Conservation (phyloP, 2,329 filamentous ascomycete genomes). For the Tetracladium maxilliforme region DNA sequence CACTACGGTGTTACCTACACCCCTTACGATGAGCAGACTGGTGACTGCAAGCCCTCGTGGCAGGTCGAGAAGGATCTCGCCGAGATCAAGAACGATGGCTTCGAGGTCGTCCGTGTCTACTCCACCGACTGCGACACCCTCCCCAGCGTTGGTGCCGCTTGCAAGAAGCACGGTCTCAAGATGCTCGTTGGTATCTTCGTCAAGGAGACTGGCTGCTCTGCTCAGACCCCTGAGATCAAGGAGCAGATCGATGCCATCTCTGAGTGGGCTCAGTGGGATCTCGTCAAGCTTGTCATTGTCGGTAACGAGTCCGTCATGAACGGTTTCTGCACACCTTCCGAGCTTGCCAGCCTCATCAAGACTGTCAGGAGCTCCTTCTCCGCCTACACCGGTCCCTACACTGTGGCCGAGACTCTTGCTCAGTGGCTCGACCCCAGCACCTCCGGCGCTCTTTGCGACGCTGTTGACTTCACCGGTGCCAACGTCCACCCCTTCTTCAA, state of each 20-base stretch:
- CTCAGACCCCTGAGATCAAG: constrained; percentile 36
- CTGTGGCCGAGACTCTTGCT: constrained; percentile 76
- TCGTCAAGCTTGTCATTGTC: constrained; percentile 68
- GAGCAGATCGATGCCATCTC: constrained; percentile 62
- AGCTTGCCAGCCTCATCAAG: constrained; percentile 58
- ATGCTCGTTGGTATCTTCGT: constrained; percentile 86
- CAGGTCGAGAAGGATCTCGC: constrained; percentile 45
- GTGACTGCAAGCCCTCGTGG: constrained; percentile 48
- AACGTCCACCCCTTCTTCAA: constrained; percentile 98
- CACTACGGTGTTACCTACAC: constrained; percentile 70
- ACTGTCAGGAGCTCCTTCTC: constrained; percentile 52
- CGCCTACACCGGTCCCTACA: constrained; percentile 62
- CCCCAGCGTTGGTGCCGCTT: constrained; percentile 57
- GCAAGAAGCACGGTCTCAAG: constrained; percentile 50
- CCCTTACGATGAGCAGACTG: constrained; percentile 44
- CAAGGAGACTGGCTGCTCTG: constrained; percentile 41
- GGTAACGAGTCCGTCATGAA: constrained; percentile 87
- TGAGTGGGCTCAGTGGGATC: constrained; percentile 57
- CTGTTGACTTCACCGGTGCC: constrained; percentile 65
- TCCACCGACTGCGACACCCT: constrained; percentile 82
- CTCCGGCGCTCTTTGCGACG: constrained; percentile 47
- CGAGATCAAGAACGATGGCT: constrained; percentile 48
- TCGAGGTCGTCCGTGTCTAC: constrained; percentile 68
- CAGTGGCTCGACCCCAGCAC: constrained; percentile 58
- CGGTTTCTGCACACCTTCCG: constrained; percentile 44